A percentile compares a stretch with the other conserved stretches of the same genome.
These are phyloP conservation scores for Amoeboaphelidium protococcarum DNA, from an alignment of 371 early-diverging fungal species.

Conservation along the genomic window DNA sequence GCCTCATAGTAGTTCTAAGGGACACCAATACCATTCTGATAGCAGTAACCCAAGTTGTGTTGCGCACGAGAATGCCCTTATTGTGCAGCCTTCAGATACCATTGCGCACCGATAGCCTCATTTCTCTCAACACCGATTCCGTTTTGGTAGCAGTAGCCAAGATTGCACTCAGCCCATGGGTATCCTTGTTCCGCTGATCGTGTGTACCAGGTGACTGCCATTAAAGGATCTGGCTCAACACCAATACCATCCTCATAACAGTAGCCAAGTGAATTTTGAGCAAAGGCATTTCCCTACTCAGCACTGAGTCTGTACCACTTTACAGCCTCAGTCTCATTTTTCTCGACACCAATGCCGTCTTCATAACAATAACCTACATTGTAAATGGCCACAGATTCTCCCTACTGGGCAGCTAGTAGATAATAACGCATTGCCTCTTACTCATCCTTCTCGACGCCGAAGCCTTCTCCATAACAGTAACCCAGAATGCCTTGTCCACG, in stretches of 20 bases:
- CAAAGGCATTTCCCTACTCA: conserved; percentile 52
- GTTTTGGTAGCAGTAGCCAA: conserved; percentile 14
- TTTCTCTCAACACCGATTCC: conserved; percentile 7
- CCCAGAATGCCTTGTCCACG: conserved; percentile 61
- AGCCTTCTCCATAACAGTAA: conserved; percentile 66
- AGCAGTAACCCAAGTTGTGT: conserved; percentile 60
- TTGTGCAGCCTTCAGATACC: conserved; percentile 10
- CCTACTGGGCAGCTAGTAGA: conserved; percentile 20
- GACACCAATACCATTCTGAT: conserved; percentile 53
- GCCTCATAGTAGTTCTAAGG: conserved; percentile 25
- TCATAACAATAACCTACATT: conserved; percentile 76
- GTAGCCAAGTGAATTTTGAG: conserved; percentile 59
- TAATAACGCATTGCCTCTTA: conserved; percentile 38
- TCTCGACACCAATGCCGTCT: conserved; percentile 40
- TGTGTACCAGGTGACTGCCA: conserved; percentile 16
- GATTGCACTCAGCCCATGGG: conserved; percentile 16
- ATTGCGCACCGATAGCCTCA: conserved; percentile 4
- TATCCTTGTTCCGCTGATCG: conserved; percentile 18
- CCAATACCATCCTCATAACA: conserved; percentile 41
- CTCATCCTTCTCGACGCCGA: conserved; percentile 36
- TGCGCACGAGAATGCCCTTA: conserved; percentile 29
- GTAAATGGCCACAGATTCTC: conserved; percentile 36
- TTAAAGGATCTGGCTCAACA: conserved; percentile 11
- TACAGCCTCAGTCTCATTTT: conserved; percentile 37
- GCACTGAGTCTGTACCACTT: conserved; percentile 54